phyloP scores from a whole-genome alignment of 2,329 filamentous ascomycete species.

The Lachnellula subtilissima region DNA sequence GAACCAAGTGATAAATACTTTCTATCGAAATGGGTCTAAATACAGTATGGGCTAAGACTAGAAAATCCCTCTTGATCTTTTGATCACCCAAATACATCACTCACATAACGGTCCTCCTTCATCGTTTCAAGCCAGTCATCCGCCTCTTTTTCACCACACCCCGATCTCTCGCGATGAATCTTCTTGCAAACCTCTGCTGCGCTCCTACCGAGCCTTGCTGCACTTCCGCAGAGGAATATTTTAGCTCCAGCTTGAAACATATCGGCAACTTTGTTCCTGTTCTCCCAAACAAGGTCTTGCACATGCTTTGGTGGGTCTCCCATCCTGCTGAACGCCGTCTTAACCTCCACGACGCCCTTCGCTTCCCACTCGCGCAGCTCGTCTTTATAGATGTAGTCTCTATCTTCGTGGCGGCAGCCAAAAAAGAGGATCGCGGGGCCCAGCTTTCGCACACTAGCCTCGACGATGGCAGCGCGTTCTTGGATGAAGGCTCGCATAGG shows the following conservation, averaged over 20 bases:
- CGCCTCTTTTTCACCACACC: conserved; percentile 7
- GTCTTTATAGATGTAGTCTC: conserved; percentile 40
- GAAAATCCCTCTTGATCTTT: neutral
- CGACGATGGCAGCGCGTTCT: conserved; percentile 34
- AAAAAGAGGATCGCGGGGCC: conserved; percentile 40
- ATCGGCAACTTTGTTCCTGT: conserved; percentile 3
- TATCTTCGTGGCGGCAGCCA: conserved; percentile 40
- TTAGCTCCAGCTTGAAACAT: conserved; percentile 10
- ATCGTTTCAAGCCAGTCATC: conserved; percentile 8
- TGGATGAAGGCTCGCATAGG: conserved; percentile 44
- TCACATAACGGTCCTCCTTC: conserved; percentile 10
- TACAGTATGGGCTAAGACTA: too few relatives aligned
- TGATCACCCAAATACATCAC: conserved; percentile 8
- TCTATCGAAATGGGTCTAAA: too few relatives aligned
- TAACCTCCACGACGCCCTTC: conserved; percentile 10
- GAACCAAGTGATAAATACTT: too few relatives aligned
- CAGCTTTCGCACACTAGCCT: conserved; percentile 6
- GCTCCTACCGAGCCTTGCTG: conserved; percentile 2
- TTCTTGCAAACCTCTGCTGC: conserved; percentile 8
- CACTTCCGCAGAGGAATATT: conserved; percentile 11
- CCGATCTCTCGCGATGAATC: conserved; percentile 4
- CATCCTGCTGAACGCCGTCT: conserved; percentile 1
- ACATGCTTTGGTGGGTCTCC: neutral
- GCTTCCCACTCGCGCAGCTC: conserved; percentile 31
- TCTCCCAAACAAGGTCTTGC: conserved; percentile 12